Percentiles rank a stretch among this genome's conserved stretches.
Conservation (phyloP, 371 early-diverging fungal species). For the Fennellomyces sp. region DNA sequence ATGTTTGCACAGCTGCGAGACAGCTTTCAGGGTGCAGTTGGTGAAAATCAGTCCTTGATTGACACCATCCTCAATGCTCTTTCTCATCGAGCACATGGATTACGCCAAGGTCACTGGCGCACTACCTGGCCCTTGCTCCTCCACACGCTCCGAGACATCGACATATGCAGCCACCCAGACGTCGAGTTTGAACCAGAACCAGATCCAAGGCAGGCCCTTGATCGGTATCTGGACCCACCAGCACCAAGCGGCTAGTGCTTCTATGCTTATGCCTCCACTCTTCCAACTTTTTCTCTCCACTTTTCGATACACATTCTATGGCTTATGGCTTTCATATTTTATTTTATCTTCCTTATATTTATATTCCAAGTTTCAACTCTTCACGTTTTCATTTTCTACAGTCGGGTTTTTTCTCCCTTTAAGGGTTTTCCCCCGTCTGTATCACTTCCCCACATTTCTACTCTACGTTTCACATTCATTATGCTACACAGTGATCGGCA, state of each 20-base stretch:
- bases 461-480: background rate
- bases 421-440: background rate
- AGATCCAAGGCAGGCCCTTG: background rate
- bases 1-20: background rate
- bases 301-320: too few relatives aligned
- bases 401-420: background rate
- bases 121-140: conserved; percentile 4
- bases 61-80: conserved; percentile 4
- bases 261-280: too few relatives aligned
- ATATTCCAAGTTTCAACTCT: too few relatives aligned
- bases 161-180: background rate
- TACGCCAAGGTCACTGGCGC: conserved; percentile 2
- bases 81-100: background rate
- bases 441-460: background rate
- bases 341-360: too few relatives aligned
- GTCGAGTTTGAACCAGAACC: conserved; percentile 2
- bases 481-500: background rate
- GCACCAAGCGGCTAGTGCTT: too few relatives aligned
- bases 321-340: too few relatives aligned
- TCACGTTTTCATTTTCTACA: too few relatives aligned
- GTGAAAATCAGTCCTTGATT: background rate
- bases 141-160: conserved; percentile 4
- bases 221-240: background rate
- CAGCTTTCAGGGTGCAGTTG: background rate
- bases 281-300: too few relatives aligned